Percentiles rank a stretch among this genome's conserved stretches.
phyloP scores from a whole-genome alignment of 1,139 yeast genomes.

The Saccharomyces pastorianus region DNA sequence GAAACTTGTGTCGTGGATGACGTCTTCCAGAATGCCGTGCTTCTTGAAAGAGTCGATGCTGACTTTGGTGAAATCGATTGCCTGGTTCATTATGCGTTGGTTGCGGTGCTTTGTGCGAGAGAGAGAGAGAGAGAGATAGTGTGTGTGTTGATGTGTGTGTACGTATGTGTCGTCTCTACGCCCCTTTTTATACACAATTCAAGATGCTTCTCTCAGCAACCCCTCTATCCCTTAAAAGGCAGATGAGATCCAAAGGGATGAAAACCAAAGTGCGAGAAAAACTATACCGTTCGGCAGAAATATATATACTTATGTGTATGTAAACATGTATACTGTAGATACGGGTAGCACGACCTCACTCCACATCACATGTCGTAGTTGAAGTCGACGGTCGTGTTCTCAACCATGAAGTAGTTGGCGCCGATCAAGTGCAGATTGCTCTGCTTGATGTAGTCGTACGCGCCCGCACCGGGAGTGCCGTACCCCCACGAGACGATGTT shows the following conservation, averaged over 20 bases:
- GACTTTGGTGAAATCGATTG: conserved; percentile 17
- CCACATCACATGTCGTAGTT: neutral
- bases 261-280: neutral
- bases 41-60: conserved; percentile 22
- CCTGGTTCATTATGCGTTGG: conserved; percentile 8
- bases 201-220: neutral
- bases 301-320: too few species aligned
- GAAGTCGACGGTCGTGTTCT: neutral
- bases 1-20: conserved; percentile 20
- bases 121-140: too few species aligned
- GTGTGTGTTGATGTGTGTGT: too few species aligned
- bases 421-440: conserved; percentile 58
- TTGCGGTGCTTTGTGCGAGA: too few species aligned
- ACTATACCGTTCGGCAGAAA: neutral
- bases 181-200: neutral
- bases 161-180: neutral
- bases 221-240: neutral
- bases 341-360: too few species aligned
- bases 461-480: conserved; percentile 64
- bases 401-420: conserved; percentile 53
- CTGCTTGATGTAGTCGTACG: conserved; percentile 59
- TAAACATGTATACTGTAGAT: too few species aligned
- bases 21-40: conserved; percentile 29
- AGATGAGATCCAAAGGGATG: neutral
- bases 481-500: conserved; percentile 82